Base-by-base conservation (phyloP, 208 protist genomes). In the Pavlovales sp. region DNA sequence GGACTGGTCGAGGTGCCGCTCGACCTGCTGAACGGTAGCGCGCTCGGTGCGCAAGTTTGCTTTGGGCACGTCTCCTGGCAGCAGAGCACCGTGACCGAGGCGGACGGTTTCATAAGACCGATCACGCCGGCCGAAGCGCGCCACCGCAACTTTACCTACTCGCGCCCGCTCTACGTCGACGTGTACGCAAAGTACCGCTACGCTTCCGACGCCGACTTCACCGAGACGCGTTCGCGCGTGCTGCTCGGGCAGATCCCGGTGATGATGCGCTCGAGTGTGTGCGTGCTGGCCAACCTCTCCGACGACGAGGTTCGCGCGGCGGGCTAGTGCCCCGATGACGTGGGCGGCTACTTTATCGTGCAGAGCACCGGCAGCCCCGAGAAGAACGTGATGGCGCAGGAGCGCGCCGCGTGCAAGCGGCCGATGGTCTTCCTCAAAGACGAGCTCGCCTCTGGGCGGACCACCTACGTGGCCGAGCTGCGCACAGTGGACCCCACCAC, bases 301-400 rank as follows among this genome's bases (percentile, higher is more conserved):
- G 92, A 97, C 79, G 86, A 93, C 34, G 95, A 95, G 57, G 88
- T 97, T 0, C 89, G 92, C 32, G 82, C 93, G 0, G 47, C 96
- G 1, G 96, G 96, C 36, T 97, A 99, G 93, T 99, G 97, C 79
- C 40, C 57, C 0, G 80, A 75, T 46, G 88, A 84, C 42, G 88
- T 91, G 88, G 97, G 97, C 67, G 98, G 98, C 77, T 99, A 99
- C 90, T 99, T 99, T 91, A 95, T 99, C 37, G n/a, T n/a, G n/a
- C n/a, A n/a, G 57, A 96, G 99, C 67, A 99, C 98, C 90, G 98
- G 98, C 44, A 92, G 91, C n/a, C n/a, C 18, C 14, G 98, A 99
- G 89, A 98, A 98, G 91, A 97, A 97, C 8, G 90, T 98, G 28
- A 94, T 98, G 76, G 96, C 95, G 0, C 96, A 97, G 89, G 96